A percentile compares a stretch with the other conserved stretches of the same genome.
phyloP scores from a whole-genome alignment of 495 filamentous ascomycete genomes.

The Podospora bellae-mahoneyi region DNA sequence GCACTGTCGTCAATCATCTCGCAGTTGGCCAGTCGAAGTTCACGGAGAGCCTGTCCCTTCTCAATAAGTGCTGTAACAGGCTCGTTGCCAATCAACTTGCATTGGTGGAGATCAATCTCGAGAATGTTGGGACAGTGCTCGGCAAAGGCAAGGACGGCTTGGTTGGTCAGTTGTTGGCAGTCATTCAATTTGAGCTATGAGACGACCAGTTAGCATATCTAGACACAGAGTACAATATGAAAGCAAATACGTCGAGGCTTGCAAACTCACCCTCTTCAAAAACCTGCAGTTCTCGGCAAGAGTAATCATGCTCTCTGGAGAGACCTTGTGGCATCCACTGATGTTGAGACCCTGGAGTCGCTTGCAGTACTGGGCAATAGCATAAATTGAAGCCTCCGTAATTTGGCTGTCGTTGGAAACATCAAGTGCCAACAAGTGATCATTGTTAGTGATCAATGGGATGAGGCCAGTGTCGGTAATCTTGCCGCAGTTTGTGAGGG shows the following conservation, averaged over 20 bases:
- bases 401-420: slow-evolving; percentile 76
- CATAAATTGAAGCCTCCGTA: slow-evolving; percentile 75
- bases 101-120: slow-evolving; percentile 93
- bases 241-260: neutral
- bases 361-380: slow-evolving; percentile 76
- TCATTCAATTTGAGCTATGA: slow-evolving; percentile 89
- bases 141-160: slow-evolving; percentile 79
- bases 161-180: slow-evolving; percentile 73
- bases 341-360: slow-evolving; percentile 92
- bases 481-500: slow-evolving; percentile 82
- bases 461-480: slow-evolving; percentile 81
- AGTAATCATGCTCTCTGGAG: slow-evolving; percentile 77
- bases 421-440: slow-evolving; percentile 83
- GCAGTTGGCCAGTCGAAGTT: slow-evolving; percentile 83
- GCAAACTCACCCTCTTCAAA: slow-evolving; percentile 67
- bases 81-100: slow-evolving; percentile 71
- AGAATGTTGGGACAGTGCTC: slow-evolving; percentile 84
- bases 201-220: slow-evolving; percentile 26
- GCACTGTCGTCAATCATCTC: slow-evolving; percentile 76
- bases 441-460: slow-evolving; percentile 73
- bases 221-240: neutral
- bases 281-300: slow-evolving; percentile 80
- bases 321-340: slow-evolving; percentile 77
- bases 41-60: slow-evolving; percentile 75
- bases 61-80: slow-evolving; percentile 75